These are phyloP conservation scores for Salvia sclarea DNA, from an alignment of 305 asterid genomes.

Conservation along the genomic window DNA sequence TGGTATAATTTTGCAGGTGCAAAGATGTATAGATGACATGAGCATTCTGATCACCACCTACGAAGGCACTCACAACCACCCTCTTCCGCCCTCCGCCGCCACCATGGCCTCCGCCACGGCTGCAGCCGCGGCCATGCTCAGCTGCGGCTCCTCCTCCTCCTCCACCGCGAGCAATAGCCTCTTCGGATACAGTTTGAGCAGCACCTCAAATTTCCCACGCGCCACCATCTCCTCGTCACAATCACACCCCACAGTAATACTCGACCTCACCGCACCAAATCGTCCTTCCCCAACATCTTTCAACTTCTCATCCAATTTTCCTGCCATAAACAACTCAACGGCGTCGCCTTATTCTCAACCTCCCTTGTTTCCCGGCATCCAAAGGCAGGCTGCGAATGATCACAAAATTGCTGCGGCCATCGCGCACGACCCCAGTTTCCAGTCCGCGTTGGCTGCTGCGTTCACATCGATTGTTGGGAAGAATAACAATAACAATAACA, in stretches of 20 bases:
- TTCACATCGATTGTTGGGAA: slow-evolving; percentile 42
- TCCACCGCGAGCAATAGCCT: slow-evolving; percentile 26
- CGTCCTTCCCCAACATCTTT: slow-evolving; percentile 35
- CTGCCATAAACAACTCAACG: not conserved
- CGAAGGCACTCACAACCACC: slow-evolving; percentile 63
- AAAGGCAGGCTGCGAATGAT: slow-evolving; percentile 4
- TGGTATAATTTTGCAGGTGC: slow-evolving; percentile 37
- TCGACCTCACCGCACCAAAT: slow-evolving; percentile 53
- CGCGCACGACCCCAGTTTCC: slow-evolving; percentile 38
- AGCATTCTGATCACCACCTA: slow-evolving; percentile 48
- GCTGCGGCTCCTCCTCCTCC: slow-evolving; percentile 42
- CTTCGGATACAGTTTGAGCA: slow-evolving; percentile 25
- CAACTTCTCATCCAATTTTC: slow-evolving; percentile 31
- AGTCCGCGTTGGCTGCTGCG: slow-evolving; percentile 45
- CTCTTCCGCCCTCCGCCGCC: slow-evolving; percentile 48
- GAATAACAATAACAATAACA: not conserved
- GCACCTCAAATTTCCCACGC: slow-evolving; percentile 18
- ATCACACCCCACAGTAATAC: slow-evolving; percentile 57
- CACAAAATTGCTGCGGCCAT: slow-evolving; percentile 36
- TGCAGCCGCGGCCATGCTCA: slow-evolving; percentile 53
- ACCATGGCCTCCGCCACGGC: slow-evolving; percentile 57
- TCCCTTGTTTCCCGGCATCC: not conserved
- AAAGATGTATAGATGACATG: slow-evolving; percentile 54
- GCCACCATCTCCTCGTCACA: slow-evolving; percentile 43
- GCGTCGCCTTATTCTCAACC: slow-evolving; percentile 18